Evolutionary conservation across 257 asterid species (phyloP).

Genomic region (Ophiorrhiza pumila): DNA sequence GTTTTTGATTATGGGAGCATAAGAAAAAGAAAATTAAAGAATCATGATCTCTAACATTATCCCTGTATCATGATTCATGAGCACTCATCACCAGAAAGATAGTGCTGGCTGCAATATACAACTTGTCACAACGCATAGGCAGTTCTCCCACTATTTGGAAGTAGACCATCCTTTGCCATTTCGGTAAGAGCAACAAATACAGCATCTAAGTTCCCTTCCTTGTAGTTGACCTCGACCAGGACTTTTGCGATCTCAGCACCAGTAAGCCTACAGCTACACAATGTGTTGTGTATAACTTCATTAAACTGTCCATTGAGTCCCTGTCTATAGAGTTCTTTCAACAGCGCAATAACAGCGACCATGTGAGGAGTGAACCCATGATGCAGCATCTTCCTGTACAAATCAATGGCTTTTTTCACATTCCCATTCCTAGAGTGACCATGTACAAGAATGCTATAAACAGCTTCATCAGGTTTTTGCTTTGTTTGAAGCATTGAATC

Average conservation of each 20-base stretch:
- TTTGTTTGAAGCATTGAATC: constrained; percentile 49
- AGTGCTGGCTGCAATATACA: too few species aligned
- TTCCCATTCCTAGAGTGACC: constrained; percentile 72
- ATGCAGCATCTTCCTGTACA: constrained; percentile 59
- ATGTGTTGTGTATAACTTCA: constrained; percentile 42
- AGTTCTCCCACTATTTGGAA: constrained; percentile 57
- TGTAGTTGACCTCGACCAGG: constrained; percentile 59
- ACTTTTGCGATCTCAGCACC: constrained; percentile 72
- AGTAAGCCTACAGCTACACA: constrained; percentile 55
- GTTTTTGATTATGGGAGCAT: too few species aligned
- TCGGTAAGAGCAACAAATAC: constrained; percentile 57
- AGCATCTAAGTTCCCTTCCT: constrained; percentile 79
- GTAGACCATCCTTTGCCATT: constrained; percentile 88
- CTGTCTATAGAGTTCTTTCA: constrained; percentile 56
- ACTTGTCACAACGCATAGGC: constrained; percentile 24
- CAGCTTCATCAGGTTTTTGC: constrained; percentile 54
- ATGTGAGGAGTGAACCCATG: constrained; percentile 57
- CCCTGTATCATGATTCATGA: too few species aligned
- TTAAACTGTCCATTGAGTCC: constrained; percentile 56
- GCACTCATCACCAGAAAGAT: too few species aligned
- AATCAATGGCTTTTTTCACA: constrained; percentile 49
- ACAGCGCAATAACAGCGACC: constrained; percentile 56
- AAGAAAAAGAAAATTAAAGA: too few species aligned
- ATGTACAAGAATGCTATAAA: constrained; percentile 62
- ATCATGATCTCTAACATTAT: too few species aligned